Conservation (phyloP, 768 basidiomycete species). For the Mycena latifolia region DNA sequence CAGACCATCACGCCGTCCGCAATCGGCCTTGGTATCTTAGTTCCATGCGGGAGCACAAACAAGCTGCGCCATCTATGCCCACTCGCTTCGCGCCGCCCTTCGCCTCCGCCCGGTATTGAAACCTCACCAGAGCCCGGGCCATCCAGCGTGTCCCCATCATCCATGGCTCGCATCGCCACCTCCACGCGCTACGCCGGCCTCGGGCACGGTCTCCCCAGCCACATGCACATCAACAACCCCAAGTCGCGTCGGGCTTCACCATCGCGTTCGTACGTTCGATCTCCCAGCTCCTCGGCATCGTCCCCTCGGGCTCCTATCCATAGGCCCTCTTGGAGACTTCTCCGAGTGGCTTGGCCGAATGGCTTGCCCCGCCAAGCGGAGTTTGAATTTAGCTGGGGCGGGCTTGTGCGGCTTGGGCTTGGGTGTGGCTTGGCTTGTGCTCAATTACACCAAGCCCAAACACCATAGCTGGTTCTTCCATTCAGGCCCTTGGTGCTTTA, state of each 20-base stretch:
- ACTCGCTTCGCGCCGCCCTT: slow-evolving; percentile 11
- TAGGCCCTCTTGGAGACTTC: not conserved
- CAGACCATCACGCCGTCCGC: slow-evolving; percentile 4
- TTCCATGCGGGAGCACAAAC: slow-evolving; percentile 6
- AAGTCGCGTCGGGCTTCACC: not conserved
- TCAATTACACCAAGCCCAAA: too few species aligned
- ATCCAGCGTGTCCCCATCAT: not conserved
- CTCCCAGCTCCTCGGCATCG: not conserved
- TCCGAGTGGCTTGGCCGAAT: too few species aligned
- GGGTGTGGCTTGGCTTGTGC: too few species aligned
- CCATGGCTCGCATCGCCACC: too few species aligned
- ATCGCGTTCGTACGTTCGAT: not conserved
- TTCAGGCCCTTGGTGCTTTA: too few species aligned
- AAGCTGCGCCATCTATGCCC: slow-evolving; percentile 17
- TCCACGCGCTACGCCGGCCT: slow-evolving; percentile 5
- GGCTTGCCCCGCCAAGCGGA: too few species aligned
- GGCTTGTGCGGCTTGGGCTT: too few species aligned
- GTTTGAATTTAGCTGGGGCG: too few species aligned
- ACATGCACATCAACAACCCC: not conserved
- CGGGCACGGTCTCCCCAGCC: slow-evolving; percentile 16
- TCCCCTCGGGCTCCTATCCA: not conserved
- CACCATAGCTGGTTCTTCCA: too few species aligned
- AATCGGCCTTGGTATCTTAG: slow-evolving; percentile 18
- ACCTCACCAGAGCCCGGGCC: not conserved
- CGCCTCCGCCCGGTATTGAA: slow-evolving; percentile 12